Evolutionary conservation across 2,329 filamentous ascomycete species (phyloP).

Genomic region (Talaromyces sp.): DNA sequence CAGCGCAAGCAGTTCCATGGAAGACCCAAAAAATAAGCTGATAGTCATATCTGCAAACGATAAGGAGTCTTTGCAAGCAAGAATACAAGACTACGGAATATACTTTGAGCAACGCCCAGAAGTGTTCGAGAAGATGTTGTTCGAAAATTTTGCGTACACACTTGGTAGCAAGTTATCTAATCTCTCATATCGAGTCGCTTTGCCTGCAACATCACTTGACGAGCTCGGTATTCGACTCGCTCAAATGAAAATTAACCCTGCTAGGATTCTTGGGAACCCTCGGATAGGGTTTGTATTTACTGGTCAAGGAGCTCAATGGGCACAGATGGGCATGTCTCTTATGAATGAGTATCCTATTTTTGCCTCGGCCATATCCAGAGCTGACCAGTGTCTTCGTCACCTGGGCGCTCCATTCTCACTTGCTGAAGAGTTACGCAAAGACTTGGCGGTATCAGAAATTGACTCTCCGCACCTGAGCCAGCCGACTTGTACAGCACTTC

Average conservation of each 20-base stretch:
- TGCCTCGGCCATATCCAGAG: not conserved
- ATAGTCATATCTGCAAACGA: conserved; percentile 21
- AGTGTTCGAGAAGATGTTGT: conserved; percentile 19
- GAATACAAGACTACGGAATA: conserved; percentile 17
- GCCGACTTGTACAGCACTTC: conserved; percentile 20
- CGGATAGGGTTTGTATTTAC: conserved; percentile 12
- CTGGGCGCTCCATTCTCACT: conserved; percentile 19
- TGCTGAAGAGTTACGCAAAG: conserved; percentile 3
- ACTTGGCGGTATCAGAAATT: conserved; percentile 14
- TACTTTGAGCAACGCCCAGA: conserved; percentile 32
- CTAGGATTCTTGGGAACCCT: conserved; percentile 15
- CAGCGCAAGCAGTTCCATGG: conserved; percentile 6
- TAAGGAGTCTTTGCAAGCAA: conserved; percentile 19
- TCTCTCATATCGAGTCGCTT: conserved; percentile 20
- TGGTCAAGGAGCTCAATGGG: conserved; percentile 19
- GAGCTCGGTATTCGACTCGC: conserved; percentile 15
- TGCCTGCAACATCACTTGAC: conserved; percentile 11
- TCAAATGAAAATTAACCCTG: conserved; percentile 19
- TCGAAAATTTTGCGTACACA: conserved; percentile 17
- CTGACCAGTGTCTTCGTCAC: conserved; percentile 20
- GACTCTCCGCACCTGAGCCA: conserved; percentile 19
- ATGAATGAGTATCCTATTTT: conserved; percentile 6
- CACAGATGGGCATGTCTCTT: conserved; percentile 5
- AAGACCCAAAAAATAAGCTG: conserved; percentile 8
- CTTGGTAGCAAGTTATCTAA: conserved; percentile 21